A percentile compares a stretch with the other conserved stretches of the same genome.
These are phyloP conservation scores for Poterioochromonas sp. DNA, from an alignment of 352 stramenopile species.

Conservation along the genomic window DNA sequence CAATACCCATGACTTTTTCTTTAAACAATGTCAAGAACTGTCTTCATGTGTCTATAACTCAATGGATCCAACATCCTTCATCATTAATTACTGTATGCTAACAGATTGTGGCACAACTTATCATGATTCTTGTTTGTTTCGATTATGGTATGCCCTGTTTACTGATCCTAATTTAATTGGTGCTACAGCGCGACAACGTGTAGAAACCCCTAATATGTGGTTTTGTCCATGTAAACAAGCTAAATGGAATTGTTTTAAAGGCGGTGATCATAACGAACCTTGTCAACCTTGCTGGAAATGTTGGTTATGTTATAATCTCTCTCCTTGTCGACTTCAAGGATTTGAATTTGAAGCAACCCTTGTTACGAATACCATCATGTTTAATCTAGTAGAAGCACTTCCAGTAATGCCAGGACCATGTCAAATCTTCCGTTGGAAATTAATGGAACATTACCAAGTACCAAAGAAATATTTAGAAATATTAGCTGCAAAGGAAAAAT, in stretches of 20 bases:
- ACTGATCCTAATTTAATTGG: not conserved
- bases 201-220: not conserved
- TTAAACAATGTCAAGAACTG: no score
- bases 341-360: slow-evolving; percentile 2
- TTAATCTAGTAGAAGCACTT: slow-evolving; percentile 13
- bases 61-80: no score
- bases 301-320: not conserved
- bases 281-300: slow-evolving; percentile 26
- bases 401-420: slow-evolving; percentile 11
- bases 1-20: not conserved
- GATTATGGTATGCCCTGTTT: not conserved
- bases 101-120: slow-evolving; percentile 20
- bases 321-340: not conserved
- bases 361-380: not conserved
- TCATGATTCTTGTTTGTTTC: not conserved
- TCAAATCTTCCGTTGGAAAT: not conserved
- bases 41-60: no score
- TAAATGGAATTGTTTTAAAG: not conserved
- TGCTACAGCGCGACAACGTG: slow-evolving; percentile 3
- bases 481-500: not conserved
- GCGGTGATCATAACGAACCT: not conserved
- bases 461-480: slow-evolving; percentile 1
- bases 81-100: no score
- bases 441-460: not conserved
- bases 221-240: not conserved